Percentiles rank a stretch among this genome's conserved stretches.
These are phyloP conservation scores for Solanum appendiculatum DNA, from an alignment of 257 asterid genomes.

Conservation along the genomic window DNA sequence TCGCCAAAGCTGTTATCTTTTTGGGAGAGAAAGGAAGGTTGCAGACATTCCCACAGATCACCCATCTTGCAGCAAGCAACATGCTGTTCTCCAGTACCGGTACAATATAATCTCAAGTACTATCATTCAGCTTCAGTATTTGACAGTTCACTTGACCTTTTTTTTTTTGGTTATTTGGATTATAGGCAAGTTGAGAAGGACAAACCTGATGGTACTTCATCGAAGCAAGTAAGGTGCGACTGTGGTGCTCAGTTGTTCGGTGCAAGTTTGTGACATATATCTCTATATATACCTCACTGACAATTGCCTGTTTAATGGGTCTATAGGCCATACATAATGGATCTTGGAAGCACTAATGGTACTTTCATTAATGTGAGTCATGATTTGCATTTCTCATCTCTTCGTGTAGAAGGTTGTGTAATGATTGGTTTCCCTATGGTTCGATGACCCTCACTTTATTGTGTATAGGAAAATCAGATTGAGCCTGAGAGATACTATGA, in stretches of 20 bases:
- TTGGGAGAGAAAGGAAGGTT: constrained; percentile 96
- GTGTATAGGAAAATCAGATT: constrained; percentile 56
- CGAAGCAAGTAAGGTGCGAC: constrained; percentile 66
- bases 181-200: constrained; percentile 89
- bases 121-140: background rate
- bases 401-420: background rate
- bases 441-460: background rate
- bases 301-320: background rate
- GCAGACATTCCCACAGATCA: constrained; percentile 97
- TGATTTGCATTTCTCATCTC: constrained; percentile 1
- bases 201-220: constrained; percentile 58
- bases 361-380: constrained; percentile 79
- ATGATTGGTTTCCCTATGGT: background rate
- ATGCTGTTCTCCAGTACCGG: constrained; percentile 96
- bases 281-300: constrained; percentile 2
- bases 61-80: constrained; percentile 99
- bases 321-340: constrained; percentile 88
- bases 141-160: background rate
- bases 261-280: background rate
- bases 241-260: background rate
- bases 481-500: constrained; percentile 89
- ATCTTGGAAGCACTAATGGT: constrained; percentile 97
- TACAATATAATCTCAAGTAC: constrained; percentile 13
- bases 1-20: constrained; percentile 91
- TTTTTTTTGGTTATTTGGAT: background rate